Evolutionary conservation across 345 rosid species (phyloP), one percentile per base, ranked within the genome.

Genomic region (Gossypium anomalum): DNA sequence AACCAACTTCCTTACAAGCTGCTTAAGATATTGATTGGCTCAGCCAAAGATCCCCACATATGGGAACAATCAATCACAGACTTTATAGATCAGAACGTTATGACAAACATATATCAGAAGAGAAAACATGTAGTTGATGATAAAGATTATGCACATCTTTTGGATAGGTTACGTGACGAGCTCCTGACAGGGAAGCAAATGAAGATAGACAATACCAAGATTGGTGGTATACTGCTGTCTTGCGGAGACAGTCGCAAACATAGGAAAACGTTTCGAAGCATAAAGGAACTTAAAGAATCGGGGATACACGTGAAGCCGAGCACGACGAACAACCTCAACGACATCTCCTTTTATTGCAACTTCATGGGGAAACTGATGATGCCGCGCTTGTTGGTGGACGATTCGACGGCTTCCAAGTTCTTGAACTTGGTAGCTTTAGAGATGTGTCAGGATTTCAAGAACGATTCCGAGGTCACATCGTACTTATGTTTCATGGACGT

Each of bases 1-100:
- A 81, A 59, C 64, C 79, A 83, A 43, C 43, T 83, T 27, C 85
- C 83, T 12, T 80, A 16, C n/a, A 7, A 2, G 0, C 41, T 83
- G 17, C 75, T 82, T 1, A 10, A 44, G 38, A 8, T 19, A n/a
- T 19, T 80, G 61, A 45, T 49, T 19, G 17, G 11, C 29, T 23
- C 27, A 3, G 19, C 67, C 8, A 16, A 0, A 0, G 19, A 9
- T 1, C 23, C 67, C 48, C 1, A 9, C 3, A 0, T 16, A 2
- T 38, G 48, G 67, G 5, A 38, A 1, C 0, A 63, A 9, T 38
- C 67, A 8, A 9, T 63, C 23, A 1, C 23, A 38, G 67, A 38
- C 2, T 63, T 34, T 14, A 3, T 62, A 0, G 2, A 1, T 15
- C 2, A 2, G 0, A 62, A 38, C 47, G 14, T 62, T 34, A 34